Evolutionary conservation across 2,329 filamentous ascomycete species (phyloP), one percentile per base, ranked within the genome.

Genomic region (Penicillium aurantiogriseum): DNA sequence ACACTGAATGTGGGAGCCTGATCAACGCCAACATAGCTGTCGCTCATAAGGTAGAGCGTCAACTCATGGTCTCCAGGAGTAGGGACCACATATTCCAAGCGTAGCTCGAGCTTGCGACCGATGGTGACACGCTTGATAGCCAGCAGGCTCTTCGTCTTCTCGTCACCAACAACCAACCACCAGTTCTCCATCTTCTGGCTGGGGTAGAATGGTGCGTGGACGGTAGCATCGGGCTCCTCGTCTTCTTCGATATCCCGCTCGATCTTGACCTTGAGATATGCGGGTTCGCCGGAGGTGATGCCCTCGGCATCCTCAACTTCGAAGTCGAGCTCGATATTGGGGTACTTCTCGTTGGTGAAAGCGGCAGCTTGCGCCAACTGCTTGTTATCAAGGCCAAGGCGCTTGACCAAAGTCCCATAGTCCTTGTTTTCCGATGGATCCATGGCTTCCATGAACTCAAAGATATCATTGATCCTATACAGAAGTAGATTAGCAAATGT

Each of bases 371-470:
- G 87, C 9, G 85, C 86, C 52, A 99, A 82, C 73, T 99, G 92
- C 55, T 82, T 84, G 74, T 95, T 91, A 54, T 87, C 87, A 42
- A 99, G 82, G 8, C 87, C 87, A 39, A 99, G 83, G 4, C 86
- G 85, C 71, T 91, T 88, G 63, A 97, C 83, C 33, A 99, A 82
- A 33, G 84, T 82, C 46, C 83, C 83, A 73, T 96, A 93, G 62
- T 96, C 83, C 40, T 89, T 80, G 74, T 97, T 96, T 75, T 96
- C 93, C 2, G 91, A 88, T 2, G 93, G 92, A 72, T 96, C 94
- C 93, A 99, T 99, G 62, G 91, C 90, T 67, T 97, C 93, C 89
- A 97, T 97, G 79, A 99, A 97, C 71, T 96, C 92, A 69, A 96
- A 93, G 63, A 99, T 88, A 68, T 97, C 93, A 68, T 91, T 92